Conservation (phyloP, 805 yeast species). For the Saccharomycopsis sp. region DNA sequence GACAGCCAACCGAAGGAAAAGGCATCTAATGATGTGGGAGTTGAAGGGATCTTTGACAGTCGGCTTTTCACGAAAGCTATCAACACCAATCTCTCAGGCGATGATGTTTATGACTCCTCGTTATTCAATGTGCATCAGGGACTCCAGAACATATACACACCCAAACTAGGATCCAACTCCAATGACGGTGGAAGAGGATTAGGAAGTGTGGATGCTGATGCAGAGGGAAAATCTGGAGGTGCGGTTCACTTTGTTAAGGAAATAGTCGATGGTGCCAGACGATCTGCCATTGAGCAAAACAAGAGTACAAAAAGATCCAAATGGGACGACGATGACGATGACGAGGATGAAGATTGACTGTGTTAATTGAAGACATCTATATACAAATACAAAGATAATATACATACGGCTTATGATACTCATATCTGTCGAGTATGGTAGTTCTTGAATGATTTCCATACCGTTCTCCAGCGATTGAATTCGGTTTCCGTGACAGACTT, state of each 20-base stretch:
- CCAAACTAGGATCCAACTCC: slow-evolving; percentile 23
- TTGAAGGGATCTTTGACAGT: slow-evolving; percentile 50
- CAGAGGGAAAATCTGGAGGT: slow-evolving; percentile 7
- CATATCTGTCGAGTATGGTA: slow-evolving; percentile 24
- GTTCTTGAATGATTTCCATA: slow-evolving; percentile 26
- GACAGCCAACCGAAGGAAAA: slow-evolving; percentile 1
- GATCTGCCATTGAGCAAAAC: not conserved
- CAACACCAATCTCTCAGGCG: slow-evolving; percentile 33
- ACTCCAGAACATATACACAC: slow-evolving; percentile 43
- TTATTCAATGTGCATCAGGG: slow-evolving; percentile 49
- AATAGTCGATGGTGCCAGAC: not conserved
- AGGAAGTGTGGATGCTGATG: slow-evolving; percentile 7
- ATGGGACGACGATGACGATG: slow-evolving; percentile 19
- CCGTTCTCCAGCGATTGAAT: slow-evolving; percentile 26
- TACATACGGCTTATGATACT: not conserved
- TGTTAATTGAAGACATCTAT: not conserved
- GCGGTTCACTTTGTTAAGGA: slow-evolving; percentile 14
- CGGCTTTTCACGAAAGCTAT: slow-evolving; percentile 46
- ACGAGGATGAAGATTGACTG: slow-evolving; percentile 1
- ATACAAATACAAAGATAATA: not conserved
- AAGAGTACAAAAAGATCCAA: slow-evolving; percentile 9
- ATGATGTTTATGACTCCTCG: slow-evolving; percentile 53
- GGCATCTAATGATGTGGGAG: slow-evolving; percentile 14
- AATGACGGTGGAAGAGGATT: slow-evolving; percentile 1
- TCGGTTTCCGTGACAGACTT: slow-evolving; percentile 21